Base-by-base conservation (phyloP, 2,329 filamentous ascomycete genomes). In the Diaporthe sp. region DNA sequence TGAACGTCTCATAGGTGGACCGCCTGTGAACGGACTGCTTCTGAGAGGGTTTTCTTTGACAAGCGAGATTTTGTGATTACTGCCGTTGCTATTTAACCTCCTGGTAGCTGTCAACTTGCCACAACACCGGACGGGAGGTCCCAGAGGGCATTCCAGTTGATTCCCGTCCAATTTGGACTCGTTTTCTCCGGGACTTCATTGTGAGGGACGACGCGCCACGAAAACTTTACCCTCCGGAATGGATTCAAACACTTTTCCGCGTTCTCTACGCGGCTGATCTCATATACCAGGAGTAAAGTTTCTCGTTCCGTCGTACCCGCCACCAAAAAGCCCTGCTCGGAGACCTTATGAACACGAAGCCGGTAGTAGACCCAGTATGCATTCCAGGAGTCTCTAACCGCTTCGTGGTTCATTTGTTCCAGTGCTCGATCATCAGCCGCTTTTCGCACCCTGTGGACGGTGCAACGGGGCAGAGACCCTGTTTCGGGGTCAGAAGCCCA, bases 391-490 rank as follows among this genome's bases (percentile, higher is more conserved):
- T 70, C 35, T 2, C 15, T 73, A 17, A 73, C 71, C 7, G 71
- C 63, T 25, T 73, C 71, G 19, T 73, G 30, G 13, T 73, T 73
- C 55, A 73, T 70, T 4, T 61, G 51, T 22, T 73, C 71, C 22
- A 61, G n/a, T n/a, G 63, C 71, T 17, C 63, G 63, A 32, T 61
- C 63, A 27, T 51, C 42, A 27, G 37, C 53, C 12, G 30, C 7
- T 6, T 63, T 55, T 39, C 35, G 53, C 25, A 73, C 71, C n/a
- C 44, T 70, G 44, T 73, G 71, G 42, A 70, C 42, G n/a, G 63
- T 70, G n/a, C 39, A 59, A 2, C 71, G 25, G 5, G 71, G 71
- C 53, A 27, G 27, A 27, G 53, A 8, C 25, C 27, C 55, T 27
- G n/a, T 2, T 2, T 27, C 61, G 2, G 71, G 37, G 10, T 58